Conservation (phyloP, 441 rosid species). For the Breynia disticha region DNA sequence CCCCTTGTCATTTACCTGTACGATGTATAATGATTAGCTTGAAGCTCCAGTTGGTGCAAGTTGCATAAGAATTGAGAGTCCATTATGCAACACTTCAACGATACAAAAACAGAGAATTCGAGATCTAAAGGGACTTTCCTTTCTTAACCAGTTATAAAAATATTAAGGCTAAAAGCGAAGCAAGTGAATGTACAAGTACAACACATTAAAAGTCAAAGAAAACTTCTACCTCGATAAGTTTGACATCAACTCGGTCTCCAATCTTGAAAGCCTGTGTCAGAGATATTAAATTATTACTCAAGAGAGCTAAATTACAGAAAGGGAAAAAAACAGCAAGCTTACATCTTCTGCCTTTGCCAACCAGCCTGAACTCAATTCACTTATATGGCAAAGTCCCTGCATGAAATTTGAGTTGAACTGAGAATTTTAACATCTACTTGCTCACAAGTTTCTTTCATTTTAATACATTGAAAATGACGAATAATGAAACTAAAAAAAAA, state of each 20-base stretch:
- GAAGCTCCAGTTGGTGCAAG: neutral
- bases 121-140: no score
- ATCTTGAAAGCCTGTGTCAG: conserved; percentile 62
- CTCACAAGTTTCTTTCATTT: neutral
- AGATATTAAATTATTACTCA: conserved; percentile 5
- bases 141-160: neutral
- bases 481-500: no score
- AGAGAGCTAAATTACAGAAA: neutral
- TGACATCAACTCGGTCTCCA: conserved; percentile 91
- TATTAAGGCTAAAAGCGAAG: neutral
- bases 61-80: neutral
- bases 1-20: conserved; percentile 88
- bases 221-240: conserved; percentile 78
- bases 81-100: no score
- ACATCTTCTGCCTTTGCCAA: conserved; percentile 98
- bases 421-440: neutral
- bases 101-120: no score
- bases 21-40: neutral
- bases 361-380: conserved; percentile 84
- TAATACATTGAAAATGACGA: no score
- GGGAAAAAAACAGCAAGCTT: conserved; percentile 21
- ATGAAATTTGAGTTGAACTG: conserved; percentile 16
- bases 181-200: conserved; percentile 2
- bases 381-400: conserved; percentile 98
- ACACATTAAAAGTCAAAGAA: no score